These are phyloP conservation scores for Nakazawaea wickerhamii DNA, from an alignment of 805 yeast genomes.

Conservation along the genomic window DNA sequence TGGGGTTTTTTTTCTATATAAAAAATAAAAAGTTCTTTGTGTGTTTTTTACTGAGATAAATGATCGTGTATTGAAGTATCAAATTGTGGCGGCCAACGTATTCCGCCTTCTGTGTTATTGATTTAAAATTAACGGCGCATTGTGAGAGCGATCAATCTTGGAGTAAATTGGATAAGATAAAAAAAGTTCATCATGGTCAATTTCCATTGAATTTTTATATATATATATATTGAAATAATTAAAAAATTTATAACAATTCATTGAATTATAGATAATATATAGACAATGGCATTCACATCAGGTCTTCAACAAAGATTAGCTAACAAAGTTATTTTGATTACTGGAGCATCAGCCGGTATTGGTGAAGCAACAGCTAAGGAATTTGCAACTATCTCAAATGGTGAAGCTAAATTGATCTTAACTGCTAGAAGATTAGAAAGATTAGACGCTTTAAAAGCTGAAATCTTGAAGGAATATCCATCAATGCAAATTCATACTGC, in stretches of 20 bases:
- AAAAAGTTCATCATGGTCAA: too few species aligned
- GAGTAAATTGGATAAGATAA: not conserved
- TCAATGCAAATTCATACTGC: slow-evolving; percentile 38
- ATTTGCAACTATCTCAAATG: slow-evolving; percentile 55
- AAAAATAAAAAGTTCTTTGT: too few species aligned
- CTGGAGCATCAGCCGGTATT: slow-evolving; percentile 48
- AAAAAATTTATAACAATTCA: not conserved
- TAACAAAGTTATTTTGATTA: slow-evolving; percentile 20
- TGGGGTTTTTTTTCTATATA: not conserved
- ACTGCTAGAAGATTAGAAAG: slow-evolving; percentile 75
- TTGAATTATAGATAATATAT: not conserved
- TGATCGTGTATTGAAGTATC: not conserved
- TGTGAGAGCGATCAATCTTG: too few species aligned
- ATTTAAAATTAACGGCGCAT: too few species aligned
- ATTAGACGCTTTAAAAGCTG: slow-evolving; percentile 42
- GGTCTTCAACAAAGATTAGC: slow-evolving; percentile 14
- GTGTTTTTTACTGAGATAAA: not conserved
- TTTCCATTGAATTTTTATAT: not conserved
- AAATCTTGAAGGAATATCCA: slow-evolving; percentile 44
- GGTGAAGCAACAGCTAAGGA: slow-evolving; percentile 44
- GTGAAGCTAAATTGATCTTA: slow-evolving; percentile 63
- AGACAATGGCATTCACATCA: slow-evolving; percentile 10
- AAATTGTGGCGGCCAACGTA: slow-evolving; percentile 2
- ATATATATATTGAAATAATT: not conserved
- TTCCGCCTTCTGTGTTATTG: slow-evolving; percentile 1